Conservation (phyloP, 2,329 filamentous ascomycete genomes). For the Aspergillus neoniger region DNA sequence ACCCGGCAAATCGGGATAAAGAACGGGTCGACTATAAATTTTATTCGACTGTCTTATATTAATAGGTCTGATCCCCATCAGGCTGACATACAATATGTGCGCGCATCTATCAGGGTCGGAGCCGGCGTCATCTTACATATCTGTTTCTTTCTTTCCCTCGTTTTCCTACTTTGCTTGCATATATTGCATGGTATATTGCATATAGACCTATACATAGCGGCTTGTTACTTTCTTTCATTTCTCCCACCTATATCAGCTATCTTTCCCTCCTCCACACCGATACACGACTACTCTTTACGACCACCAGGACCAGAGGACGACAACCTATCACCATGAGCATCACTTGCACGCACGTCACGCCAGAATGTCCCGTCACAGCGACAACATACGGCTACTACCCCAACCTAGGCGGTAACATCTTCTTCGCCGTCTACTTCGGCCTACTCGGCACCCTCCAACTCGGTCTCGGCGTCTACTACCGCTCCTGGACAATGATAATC, state of each 20-base stretch:
- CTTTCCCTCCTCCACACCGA: not conserved
- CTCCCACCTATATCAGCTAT: not conserved
- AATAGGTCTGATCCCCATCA: not conserved
- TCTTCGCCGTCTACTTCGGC: constrained; percentile 56
- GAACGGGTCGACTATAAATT: not conserved
- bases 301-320: not conserved
- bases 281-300: not conserved
- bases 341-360: constrained; percentile 39
- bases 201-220: not conserved
- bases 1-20: constrained; percentile 3
- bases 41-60: not conserved
- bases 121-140: not conserved
- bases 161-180: not conserved
- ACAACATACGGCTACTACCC: constrained; percentile 59
- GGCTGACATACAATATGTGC: not conserved
- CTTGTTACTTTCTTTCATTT: not conserved
- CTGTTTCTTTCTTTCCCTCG: not conserved
- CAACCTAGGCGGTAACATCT: constrained; percentile 52
- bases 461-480: constrained; percentile 52
- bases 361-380: constrained; percentile 47
- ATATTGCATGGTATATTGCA: not conserved
- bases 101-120: constrained; percentile 1
- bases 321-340: constrained; percentile 21
- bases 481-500: constrained; percentile 59
- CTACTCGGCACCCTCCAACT: constrained; percentile 52